These are phyloP conservation scores for Cystobasidium ongulense DNA, from an alignment of 768 basidiomycete genomes.

Conservation along the genomic window DNA sequence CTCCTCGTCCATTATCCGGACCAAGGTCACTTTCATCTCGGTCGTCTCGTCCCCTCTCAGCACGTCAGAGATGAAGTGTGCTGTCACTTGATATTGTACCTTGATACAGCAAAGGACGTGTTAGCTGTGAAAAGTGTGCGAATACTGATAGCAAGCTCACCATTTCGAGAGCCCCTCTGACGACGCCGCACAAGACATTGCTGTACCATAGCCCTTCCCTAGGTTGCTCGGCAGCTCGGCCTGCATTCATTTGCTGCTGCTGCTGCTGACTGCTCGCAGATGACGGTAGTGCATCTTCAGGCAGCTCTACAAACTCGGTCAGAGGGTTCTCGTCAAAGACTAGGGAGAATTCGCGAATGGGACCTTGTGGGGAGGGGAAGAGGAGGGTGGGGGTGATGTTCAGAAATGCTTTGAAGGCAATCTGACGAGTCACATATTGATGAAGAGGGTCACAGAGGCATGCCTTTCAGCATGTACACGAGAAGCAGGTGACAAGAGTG, in stretches of 20 bases:
- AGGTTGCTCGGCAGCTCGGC: slow-evolving; percentile 40
- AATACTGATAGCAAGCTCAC: slow-evolving; percentile 49
- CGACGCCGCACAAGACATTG: slow-evolving; percentile 87
- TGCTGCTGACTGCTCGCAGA: neutral
- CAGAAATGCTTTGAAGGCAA: slow-evolving; percentile 95
- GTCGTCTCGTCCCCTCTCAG: slow-evolving; percentile 88
- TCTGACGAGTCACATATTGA: slow-evolving; percentile 51
- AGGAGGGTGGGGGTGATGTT: slow-evolving; percentile 79
- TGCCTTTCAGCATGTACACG: neutral
- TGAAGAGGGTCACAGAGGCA: neutral
- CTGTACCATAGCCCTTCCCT: slow-evolving; percentile 91
- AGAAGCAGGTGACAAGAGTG: neutral
- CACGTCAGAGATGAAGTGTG: slow-evolving; percentile 77
- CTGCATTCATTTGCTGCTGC: neutral
- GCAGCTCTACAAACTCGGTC: slow-evolving; percentile 92
- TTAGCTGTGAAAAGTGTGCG: neutral
- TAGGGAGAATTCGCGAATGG: slow-evolving; percentile 57
- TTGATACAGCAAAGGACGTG: too few species aligned
- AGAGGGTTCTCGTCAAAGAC: slow-evolving; percentile 92
- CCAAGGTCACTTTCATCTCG: slow-evolving; percentile 78
- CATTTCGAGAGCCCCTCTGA: slow-evolving; percentile 93
- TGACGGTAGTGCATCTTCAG: slow-evolving; percentile 64
- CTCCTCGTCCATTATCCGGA: slow-evolving; percentile 92
- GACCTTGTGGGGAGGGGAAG: slow-evolving; percentile 53
- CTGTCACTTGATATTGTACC: slow-evolving; percentile 94